A percentile compares a stretch with the other conserved stretches of the same genome.
Conservation (phyloP, 768 basidiomycete genomes). For the Cubamyces sp. region DNA sequence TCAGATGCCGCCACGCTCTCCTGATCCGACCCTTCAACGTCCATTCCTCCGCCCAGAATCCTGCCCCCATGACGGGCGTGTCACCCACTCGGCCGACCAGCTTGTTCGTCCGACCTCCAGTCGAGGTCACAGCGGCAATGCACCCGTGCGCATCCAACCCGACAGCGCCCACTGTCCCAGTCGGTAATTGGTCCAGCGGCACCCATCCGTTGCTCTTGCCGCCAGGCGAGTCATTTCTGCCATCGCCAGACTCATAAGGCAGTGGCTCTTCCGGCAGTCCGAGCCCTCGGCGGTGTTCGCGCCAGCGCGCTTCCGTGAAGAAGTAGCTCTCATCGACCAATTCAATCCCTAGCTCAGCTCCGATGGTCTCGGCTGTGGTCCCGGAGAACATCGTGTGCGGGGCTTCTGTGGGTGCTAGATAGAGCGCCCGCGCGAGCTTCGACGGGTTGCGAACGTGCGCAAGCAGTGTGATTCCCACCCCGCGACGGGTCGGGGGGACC, state of each 20-base stretch:
- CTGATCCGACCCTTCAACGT: slow-evolving; percentile 36
- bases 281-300: slow-evolving; percentile 72
- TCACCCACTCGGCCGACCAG: slow-evolving; percentile 83
- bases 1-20: slow-evolving; percentile 45
- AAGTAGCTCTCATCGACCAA: slow-evolving; percentile 79
- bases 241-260: slow-evolving; percentile 37
- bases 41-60: slow-evolving; percentile 90
- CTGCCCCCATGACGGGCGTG: slow-evolving; percentile 76
- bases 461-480: slow-evolving; percentile 65
- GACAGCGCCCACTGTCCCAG: slow-evolving; percentile 85
- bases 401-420: slow-evolving; percentile 62
- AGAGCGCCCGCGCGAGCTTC: slow-evolving; percentile 67
- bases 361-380: slow-evolving; percentile 61
- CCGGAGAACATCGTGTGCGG: slow-evolving; percentile 79
- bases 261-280: slow-evolving; percentile 72
- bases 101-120: slow-evolving; percentile 84
- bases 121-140: slow-evolving; percentile 74
- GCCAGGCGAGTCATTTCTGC: slow-evolving; percentile 17
- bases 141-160: slow-evolving; percentile 77
- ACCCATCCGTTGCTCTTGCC: slow-evolving; percentile 25
- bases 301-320: slow-evolving; percentile 76
- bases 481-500: slow-evolving; percentile 63
- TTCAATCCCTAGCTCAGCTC: slow-evolving; percentile 52
- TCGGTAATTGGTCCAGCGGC: slow-evolving; percentile 63
- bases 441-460: slow-evolving; percentile 75